Percentiles rank a stretch among this genome's conserved stretches.
Evolutionary conservation across 768 basidiomycete species (phyloP).

Genomic region (Russula brevipes): DNA sequence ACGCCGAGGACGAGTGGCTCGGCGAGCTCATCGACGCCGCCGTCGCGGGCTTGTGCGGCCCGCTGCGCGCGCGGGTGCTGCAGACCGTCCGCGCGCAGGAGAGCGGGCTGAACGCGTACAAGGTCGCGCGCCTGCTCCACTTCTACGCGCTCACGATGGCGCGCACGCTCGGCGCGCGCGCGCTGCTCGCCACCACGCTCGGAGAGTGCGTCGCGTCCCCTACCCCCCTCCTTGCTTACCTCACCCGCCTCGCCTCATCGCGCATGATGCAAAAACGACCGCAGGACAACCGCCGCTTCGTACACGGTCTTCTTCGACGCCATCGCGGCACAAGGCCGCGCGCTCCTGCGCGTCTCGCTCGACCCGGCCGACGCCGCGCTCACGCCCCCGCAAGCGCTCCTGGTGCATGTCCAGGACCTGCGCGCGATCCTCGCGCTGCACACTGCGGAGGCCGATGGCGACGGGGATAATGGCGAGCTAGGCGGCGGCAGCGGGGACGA

Average conservation of each 20-base stretch:
- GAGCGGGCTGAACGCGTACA: constrained; percentile 86
- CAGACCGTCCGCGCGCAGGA: constrained; percentile 93
- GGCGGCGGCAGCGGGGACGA: background rate
- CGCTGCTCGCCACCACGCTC: constrained; percentile 68
- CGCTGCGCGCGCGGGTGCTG: constrained; percentile 86
- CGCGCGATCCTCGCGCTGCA: constrained; percentile 74
- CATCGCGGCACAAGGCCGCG: constrained; percentile 77
- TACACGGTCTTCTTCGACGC: constrained; percentile 86
- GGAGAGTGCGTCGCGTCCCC: constrained; percentile 51
- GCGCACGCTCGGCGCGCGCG: constrained; percentile 82
- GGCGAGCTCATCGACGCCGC: constrained; percentile 74
- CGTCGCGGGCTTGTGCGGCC: constrained; percentile 78
- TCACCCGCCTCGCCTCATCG: background rate
- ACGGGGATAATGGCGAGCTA: constrained; percentile 11
- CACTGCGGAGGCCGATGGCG: constrained; percentile 32
- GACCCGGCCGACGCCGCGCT: constrained; percentile 65
- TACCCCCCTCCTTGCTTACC: background rate
- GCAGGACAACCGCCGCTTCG: constrained; percentile 73
- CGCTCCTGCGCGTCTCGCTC: constrained; percentile 48
- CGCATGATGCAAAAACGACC: background rate
- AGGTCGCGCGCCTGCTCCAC: constrained; percentile 89
- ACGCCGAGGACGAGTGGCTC: constrained; percentile 74
- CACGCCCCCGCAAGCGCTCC: constrained; percentile 68
- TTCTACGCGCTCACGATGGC: constrained; percentile 94
- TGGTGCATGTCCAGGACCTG: constrained; percentile 79